Evolutionary conservation across 1,284 basidiomycete species (phyloP).

Genomic region (Anthracocystis panici-leucophaei): DNA sequence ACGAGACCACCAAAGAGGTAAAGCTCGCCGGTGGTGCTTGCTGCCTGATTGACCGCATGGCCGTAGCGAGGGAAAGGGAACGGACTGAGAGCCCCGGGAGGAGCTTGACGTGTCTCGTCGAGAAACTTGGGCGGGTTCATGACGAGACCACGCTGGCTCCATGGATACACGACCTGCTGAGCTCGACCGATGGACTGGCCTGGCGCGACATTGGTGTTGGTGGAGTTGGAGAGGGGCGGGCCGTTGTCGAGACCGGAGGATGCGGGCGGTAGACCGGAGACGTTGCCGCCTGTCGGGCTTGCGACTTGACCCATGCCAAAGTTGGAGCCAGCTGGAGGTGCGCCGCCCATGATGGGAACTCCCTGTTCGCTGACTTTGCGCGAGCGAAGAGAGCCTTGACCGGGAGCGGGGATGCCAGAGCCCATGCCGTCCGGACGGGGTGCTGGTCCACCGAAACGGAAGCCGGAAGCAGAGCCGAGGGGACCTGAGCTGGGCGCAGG

Average conservation of each 20-base stretch:
- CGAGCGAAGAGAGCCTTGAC: constrained; percentile 42
- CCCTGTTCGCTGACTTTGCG: constrained; percentile 56
- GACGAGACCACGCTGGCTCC: constrained; percentile 65
- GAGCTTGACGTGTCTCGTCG: constrained; percentile 65
- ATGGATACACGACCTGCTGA: constrained; percentile 66
- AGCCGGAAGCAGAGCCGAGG: constrained; percentile 58
- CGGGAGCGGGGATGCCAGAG: constrained; percentile 53
- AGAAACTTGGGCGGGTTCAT: constrained; percentile 69
- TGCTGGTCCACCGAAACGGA: constrained; percentile 59
- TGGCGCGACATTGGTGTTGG: background rate
- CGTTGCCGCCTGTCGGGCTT: constrained; percentile 28
- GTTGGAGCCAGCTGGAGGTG: constrained; percentile 16
- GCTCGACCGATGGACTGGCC: constrained; percentile 18
- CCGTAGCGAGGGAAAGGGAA: constrained; percentile 96
- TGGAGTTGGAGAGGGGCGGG: constrained; percentile 25
- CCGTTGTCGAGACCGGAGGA: constrained; percentile 46
- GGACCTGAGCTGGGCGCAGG: constrained; percentile 32
- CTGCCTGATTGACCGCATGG: constrained; percentile 87
- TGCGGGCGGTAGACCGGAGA: constrained; percentile 51
- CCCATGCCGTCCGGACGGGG: constrained; percentile 42
- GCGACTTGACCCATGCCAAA: constrained; percentile 31
- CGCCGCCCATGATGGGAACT: constrained; percentile 18
- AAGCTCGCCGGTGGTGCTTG: constrained; percentile 84
- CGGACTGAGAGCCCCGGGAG: constrained; percentile 67
- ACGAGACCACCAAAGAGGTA: constrained; percentile 98